Evolutionary conservation across 108 stramenopile genomes (phyloP).

Genomic region (Pseudonitzschia multiseries): DNA sequence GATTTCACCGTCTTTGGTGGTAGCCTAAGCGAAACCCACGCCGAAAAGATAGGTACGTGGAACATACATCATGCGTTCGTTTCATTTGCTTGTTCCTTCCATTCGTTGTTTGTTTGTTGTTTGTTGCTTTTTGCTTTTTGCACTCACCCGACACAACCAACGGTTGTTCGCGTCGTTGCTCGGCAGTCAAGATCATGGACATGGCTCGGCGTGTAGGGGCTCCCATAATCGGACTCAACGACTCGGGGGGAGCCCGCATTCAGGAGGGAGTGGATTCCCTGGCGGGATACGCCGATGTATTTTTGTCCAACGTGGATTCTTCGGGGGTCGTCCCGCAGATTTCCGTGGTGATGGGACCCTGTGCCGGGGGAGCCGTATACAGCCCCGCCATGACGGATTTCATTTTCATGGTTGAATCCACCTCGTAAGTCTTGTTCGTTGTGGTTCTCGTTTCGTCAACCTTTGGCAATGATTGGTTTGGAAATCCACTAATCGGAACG

Average conservation of each 20-base stretch:
- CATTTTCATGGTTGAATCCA: slow-evolving; percentile 96
- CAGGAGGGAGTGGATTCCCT: slow-evolving; percentile 99
- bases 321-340: slow-evolving; percentile 95
- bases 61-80: not conserved
- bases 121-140: no score
- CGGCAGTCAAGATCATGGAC: slow-evolving; percentile 95
- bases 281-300: slow-evolving; percentile 97
- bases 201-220: slow-evolving; percentile 92
- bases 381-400: slow-evolving; percentile 99
- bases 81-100: not conserved
- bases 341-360: slow-evolving; percentile 91
- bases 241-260: slow-evolving; percentile 98
- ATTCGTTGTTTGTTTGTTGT: no score
- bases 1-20: slow-evolving; percentile 99
- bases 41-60: slow-evolving; percentile 78
- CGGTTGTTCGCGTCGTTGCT: no score
- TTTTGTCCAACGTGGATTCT: slow-evolving; percentile 98
- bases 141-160: no score
- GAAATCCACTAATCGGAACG: not conserved
- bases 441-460: not conserved
- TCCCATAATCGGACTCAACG: slow-evolving; percentile 98
- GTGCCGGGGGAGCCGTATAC: slow-evolving; percentile 89
- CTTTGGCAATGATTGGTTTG: no score
- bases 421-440: slow-evolving; percentile 35
- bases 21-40: slow-evolving; percentile 93